Evolutionary conservation across 2,329 filamentous ascomycete species (phyloP), one percentile per base, ranked within the genome.

Genomic region (Dactylonectria macrodidyma): DNA sequence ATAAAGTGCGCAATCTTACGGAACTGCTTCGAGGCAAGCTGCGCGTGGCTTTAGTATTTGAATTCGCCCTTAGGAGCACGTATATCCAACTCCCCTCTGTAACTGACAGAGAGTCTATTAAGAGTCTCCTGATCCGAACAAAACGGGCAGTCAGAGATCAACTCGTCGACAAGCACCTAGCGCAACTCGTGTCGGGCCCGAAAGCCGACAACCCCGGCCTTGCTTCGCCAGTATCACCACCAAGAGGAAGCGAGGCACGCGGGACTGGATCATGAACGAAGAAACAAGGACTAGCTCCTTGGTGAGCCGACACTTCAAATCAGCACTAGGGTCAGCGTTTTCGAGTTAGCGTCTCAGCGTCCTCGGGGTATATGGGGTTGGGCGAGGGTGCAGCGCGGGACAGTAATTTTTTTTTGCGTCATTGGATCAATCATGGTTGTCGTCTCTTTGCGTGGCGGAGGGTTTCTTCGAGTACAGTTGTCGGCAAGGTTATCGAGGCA

Each of bases 1-100:
- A 14, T 22, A 64, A 70, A 3, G 9, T 66, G 1, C 38, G 38
- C 4, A 65, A 61, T 5, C 11, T 75, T 4, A 24, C 67, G 1
- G 5, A 19, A 3, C 36, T 62, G n/a, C 44, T 75, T 3, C 41
- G 41, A 9, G 38, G 54, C 6, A 65, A 68, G 8, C 30, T 61
- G 1, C 52, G 34, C 1, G 46, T 61, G 4, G 64, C 59, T 8
- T 64, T 59, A 1, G 47, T 71, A 3, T 41, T 34, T 24, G 3
- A 33, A 11, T 26, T 41, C 4, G 71, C 72, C 0, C n/a, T 71
- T 7, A 56, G 57, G 8, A 66, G 66, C 22, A 64, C 66, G 0
- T 66, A 67, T 61, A 60, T 51, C 3, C 9, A 67, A 10, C 11
- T 72, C 0, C 66, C 60, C 2, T 36, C 33, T 1, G 2, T 66